Evolutionary conservation across 2,329 filamentous ascomycete species (phyloP), one percentile per base, ranked within the genome.

Genomic region (Claviceps monticola): DNA sequence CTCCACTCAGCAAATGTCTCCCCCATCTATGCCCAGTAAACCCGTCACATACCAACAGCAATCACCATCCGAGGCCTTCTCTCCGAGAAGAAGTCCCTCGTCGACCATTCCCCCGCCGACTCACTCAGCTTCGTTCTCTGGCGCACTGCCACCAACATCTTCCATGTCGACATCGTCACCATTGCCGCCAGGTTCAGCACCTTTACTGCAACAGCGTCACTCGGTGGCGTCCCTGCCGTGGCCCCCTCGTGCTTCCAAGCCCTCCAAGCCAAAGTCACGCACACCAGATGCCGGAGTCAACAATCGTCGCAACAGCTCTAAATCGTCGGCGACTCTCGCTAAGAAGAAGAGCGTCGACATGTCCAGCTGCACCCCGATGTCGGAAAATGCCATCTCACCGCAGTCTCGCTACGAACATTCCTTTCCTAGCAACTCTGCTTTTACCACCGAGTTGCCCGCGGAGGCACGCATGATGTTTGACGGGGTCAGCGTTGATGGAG

Each of bases 401-500:
- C 41, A 51, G 21, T 56, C 58, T 21, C 58, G 56, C 3, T 51
- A 43, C 54, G 58, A 19, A 52, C 8, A 13, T 16, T 7, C 29
- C 8, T 44, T 44, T 4, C 14, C 62, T 1, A 56, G 57, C 2
- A 55, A 56, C 1, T 72, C 71, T 0, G 61, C 60, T 1, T 74
- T 74, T 49, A 73, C 71, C 0, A 58, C 69, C 0, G 67, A 72
- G 53, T 57, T 74, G 6, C 65, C 72, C 0, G 56, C 66, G 1
- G 71, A 74, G 48, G 65, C 68, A 2, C 71, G 67, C 56, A 68
- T 71, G 68, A 61, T 74, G 56, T 57, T 63, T 41, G 54, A 52
- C 6, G 64, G 64, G 6, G 50, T 66, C 13, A 63, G 65, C 34
- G 60, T 66, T 56, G 61, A 48, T 29, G 59, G 62, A 5, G 60